Evolutionary conservation across 768 basidiomycete genomes (phyloP).

Genomic region (Termitomyces sp.): DNA sequence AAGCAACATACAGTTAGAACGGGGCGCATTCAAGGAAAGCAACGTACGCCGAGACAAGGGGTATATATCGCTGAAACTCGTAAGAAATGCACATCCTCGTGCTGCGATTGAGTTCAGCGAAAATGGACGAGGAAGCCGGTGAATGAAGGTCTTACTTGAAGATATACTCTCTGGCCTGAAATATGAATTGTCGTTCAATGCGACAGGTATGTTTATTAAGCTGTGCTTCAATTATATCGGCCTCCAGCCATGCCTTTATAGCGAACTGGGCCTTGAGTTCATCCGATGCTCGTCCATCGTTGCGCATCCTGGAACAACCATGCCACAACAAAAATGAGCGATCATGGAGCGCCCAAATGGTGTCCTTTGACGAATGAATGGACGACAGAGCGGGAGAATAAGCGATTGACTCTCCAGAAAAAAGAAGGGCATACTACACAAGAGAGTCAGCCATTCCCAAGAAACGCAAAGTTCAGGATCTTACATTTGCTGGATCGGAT

Average conservation of each 20-base stretch:
- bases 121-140: not conserved
- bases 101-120: constrained; percentile 28
- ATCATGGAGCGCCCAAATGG: constrained; percentile 71
- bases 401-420: constrained; percentile 62
- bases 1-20: not conserved
- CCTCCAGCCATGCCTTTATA: constrained; percentile 64
- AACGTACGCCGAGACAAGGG: constrained; percentile 50
- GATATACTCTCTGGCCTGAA: constrained; percentile 65
- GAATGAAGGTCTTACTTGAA: constrained; percentile 54
- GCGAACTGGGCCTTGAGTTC: constrained; percentile 57
- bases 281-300: constrained; percentile 32
- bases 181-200: constrained; percentile 63
- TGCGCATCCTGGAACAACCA: constrained; percentile 59
- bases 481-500: constrained; percentile 60
- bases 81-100: constrained; percentile 66
- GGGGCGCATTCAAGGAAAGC: not conserved
- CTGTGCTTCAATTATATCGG: constrained; percentile 58
- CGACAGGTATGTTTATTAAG: constrained; percentile 60
- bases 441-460: not conserved
- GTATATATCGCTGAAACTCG: constrained; percentile 62
- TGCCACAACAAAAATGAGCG: constrained; percentile 71
- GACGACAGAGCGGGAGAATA: constrained; percentile 24
- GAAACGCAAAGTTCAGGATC: constrained; percentile 18
- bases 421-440: constrained; percentile 61
- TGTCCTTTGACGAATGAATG: constrained; percentile 46